These are phyloP conservation scores for Cladosporium sp. DNA, from an alignment of 2,329 filamentous ascomycete genomes.

Conservation along the genomic window DNA sequence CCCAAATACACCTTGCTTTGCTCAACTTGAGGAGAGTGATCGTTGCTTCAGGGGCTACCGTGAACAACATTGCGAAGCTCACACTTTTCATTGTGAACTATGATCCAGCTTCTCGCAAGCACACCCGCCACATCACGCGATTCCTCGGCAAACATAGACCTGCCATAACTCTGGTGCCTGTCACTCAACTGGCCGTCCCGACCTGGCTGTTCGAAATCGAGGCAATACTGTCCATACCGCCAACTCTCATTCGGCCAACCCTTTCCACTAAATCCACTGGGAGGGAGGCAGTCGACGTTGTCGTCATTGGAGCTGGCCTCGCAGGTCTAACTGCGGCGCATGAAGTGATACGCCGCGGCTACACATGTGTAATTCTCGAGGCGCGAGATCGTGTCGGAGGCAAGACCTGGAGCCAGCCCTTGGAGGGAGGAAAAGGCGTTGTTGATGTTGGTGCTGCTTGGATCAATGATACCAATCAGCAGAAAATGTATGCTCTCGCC, in stretches of 20 bases:
- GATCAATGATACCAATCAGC: constrained; percentile 56
- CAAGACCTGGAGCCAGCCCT: constrained; percentile 45
- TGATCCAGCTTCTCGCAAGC: constrained; percentile 20
- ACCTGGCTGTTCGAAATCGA: constrained; percentile 26
- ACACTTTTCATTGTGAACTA: constrained; percentile 26
- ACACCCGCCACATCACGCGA: constrained; percentile 18
- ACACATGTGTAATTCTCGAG: constrained; percentile 29
- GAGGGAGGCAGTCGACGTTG: constrained; percentile 25
- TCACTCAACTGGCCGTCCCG: constrained; percentile 23
- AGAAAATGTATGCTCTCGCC: constrained; percentile 40
- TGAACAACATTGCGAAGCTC: constrained; percentile 23
- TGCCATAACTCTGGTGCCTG: constrained; percentile 22
- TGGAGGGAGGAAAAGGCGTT: constrained; percentile 32
- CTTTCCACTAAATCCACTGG: not conserved
- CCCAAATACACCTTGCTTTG: constrained; percentile 23
- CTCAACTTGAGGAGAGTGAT: constrained; percentile 21
- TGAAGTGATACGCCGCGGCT: constrained; percentile 25
- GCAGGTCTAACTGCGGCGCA: constrained; percentile 29
- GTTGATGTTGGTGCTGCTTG: constrained; percentile 56
- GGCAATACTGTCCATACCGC: constrained; percentile 20
- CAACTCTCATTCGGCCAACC: not conserved
- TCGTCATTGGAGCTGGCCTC: constrained; percentile 32
- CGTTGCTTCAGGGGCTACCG: constrained; percentile 22
- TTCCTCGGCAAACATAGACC: constrained; percentile 26
- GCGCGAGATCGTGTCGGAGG: constrained; percentile 33